Evolutionary conservation across 495 filamentous ascomycete genomes (phyloP), one percentile per base, ranked within the genome.

Genomic region (Bacidia gigantensis): DNA sequence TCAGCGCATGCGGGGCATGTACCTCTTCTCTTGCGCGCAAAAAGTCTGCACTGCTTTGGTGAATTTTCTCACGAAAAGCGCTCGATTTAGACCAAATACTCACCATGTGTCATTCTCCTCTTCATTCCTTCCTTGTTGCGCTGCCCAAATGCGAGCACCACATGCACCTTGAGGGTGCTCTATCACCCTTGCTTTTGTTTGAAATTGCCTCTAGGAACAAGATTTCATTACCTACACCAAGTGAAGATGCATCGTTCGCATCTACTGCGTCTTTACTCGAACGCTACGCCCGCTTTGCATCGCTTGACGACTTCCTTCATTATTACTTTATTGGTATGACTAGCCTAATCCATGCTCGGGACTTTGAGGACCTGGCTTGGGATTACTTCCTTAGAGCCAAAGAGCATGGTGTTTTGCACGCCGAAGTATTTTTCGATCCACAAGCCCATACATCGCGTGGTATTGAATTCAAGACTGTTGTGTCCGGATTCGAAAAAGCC

Each of bases 71-170:
- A n/a, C n/a, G n/a, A n/a, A n/a, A n/a, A n/a, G n/a, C n/a, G n/a
- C n/a, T n/a, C n/a, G n/a, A n/a, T n/a, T n/a, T n/a, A n/a, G n/a
- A n/a, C n/a, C n/a, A 35, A 35, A 35, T 35, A 5, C 5, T 35
- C 2, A 59, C 22, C 9, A 80, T 81, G 77, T 79, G 75, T 62
- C 67, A 72, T 54, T 64, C 67, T 11, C 44, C 64, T n/a, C 60
- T 76, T 38, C 83, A 86, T 63, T 56, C 68, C 29, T 79, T 86
- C 60, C 76, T 90, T 29, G 64, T 69, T 35, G 71, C 72, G 21
- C 76, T 89, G 23, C 85, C 85, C 38, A 89, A 86, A 72, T 82
- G 76, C 65, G 86, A 89, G 57, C 85, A 87, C 62, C 84, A 92
- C 62, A 74, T 88, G 49, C 85, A 88, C 58, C 70, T 88, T 3